Base-by-base conservation (phyloP, 352 stramenopile species). In the Globisporangium paddicum region DNA sequence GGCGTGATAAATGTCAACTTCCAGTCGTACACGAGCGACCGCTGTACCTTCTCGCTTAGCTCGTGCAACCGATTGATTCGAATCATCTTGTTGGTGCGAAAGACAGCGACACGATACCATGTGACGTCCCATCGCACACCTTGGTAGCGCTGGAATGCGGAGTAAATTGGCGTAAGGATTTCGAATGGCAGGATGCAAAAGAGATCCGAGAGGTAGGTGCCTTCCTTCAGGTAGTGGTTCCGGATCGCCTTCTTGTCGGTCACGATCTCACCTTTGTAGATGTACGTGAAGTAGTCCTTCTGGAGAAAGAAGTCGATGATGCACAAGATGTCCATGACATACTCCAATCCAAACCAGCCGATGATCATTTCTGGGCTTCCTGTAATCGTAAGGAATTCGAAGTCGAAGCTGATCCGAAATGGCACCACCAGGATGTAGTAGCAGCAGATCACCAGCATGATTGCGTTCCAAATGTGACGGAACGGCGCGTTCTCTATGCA, bases 321-420 rank as follows among this genome's bases (percentile, higher is more conserved):
- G 35, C 67, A 75, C 4, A 79, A 23, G 2, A 60, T 34, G 50
- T 82, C 72, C 37, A 78, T 55, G 14, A 64, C 30, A 55, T 73
- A 82, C 55, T 82, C 70, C 23, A 79, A 2, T 1, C 37, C 44
- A 44, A 82, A 73, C 73, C 73, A 82, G 2, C 44, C 34, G 2
- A 51, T 21, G n/a, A 69, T 55, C 2, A 3, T 53, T 6, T 63
- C 46, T 6, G 5, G n/a, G 32, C 52, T 58, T 3, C 8, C 48
- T 13, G 41, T 35, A 10, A 10, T 34, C 10, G 48, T 63, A 47
- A 77, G 48, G n/a, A 62, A 63, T 34, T 71, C 63, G 41, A 64
- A 68, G 14, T 58, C 45, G 37, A 74, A 77, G 37, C 62, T 67
- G 11, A 61, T 67, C 2, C 69, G 69, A 48, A 77, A 74, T 13